A percentile compares a stretch with the other conserved stretches of the same genome.
Conservation (phyloP, 805 yeast species). For the Lachancea fermentati region DNA sequence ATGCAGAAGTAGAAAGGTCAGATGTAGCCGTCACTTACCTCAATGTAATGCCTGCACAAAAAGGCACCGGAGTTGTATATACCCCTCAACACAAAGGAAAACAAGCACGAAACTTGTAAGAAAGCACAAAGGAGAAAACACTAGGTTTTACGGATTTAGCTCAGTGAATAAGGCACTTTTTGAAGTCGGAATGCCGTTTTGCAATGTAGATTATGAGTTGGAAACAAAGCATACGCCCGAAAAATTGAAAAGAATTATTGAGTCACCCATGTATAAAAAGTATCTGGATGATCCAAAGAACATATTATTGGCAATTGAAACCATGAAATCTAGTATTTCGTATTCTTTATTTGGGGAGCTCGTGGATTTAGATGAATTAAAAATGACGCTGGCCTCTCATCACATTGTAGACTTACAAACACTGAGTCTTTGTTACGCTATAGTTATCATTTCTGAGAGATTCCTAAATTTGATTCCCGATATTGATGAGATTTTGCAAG, state of each 20-base stretch:
- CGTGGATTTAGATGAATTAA: conserved; percentile 7
- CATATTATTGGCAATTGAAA: conserved; percentile 4
- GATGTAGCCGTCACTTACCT: conserved; percentile 12
- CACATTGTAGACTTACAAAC: conserved; percentile 6
- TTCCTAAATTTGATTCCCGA: conserved; percentile 7
- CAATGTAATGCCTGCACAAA: conserved; percentile 10
- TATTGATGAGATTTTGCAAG: conserved; percentile 6
- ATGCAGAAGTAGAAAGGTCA: conserved; percentile 14
- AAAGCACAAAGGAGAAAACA: conserved; percentile 10
- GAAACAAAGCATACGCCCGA: conserved; percentile 10
- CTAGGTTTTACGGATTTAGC: conserved; percentile 13
- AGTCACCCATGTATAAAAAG: conserved; percentile 9
- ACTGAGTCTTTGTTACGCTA: conserved; percentile 8
- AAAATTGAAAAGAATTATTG: conserved; percentile 3
- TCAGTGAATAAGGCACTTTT: conserved; percentile 13
- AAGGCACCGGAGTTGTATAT: conserved; percentile 8
- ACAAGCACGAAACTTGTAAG: conserved; percentile 11
- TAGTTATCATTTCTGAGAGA: conserved; percentile 10
- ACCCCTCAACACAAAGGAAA: conserved; percentile 12
- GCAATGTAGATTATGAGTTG: conserved; percentile 12
- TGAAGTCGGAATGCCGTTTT: conserved; percentile 14
- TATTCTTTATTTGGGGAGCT: conserved; percentile 8
- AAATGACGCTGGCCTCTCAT: conserved; percentile 5
- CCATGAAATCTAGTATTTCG: conserved; percentile 6
- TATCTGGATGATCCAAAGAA: conserved; percentile 7